phyloP scores from a whole-genome alignment of 768 basidiomycete species.

The Leucocoprinus leucothites region DNA sequence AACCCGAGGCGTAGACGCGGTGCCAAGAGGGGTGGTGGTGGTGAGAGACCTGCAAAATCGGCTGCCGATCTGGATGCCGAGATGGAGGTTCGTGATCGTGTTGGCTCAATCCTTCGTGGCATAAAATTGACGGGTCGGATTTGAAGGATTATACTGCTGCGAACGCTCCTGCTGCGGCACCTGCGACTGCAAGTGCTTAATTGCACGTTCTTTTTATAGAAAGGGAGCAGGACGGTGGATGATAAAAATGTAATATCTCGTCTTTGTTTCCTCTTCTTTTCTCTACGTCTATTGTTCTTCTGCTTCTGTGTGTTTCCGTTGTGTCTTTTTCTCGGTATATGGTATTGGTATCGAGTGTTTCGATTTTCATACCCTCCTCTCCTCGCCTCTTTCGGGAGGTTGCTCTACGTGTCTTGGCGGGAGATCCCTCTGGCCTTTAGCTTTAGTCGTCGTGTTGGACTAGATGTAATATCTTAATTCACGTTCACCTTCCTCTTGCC shows the following conservation, averaged over 20 bases:
- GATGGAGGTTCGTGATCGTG: constrained; percentile 73
- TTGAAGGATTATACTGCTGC: constrained; percentile 7
- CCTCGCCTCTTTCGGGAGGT: not conserved
- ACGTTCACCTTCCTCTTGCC: not conserved
- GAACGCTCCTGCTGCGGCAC: constrained; percentile 7
- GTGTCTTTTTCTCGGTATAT: not conserved
- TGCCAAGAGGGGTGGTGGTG: constrained; percentile 40
- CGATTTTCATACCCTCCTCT: not conserved
- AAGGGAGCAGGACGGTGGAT: not conserved
- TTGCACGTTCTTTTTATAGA: not conserved
- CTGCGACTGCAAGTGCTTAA: constrained; percentile 5
- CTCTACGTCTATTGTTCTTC: not conserved
- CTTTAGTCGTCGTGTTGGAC: constrained; percentile 1
- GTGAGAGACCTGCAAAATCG: constrained; percentile 70
- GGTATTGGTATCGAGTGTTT: not conserved
- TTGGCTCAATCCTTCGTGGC: not conserved
- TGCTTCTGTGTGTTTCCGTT: not conserved
- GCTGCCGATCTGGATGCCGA: constrained; percentile 94
- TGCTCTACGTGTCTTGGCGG: no score
- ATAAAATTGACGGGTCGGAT: not conserved
- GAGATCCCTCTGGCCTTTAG: not conserved
- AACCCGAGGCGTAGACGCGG: constrained; percentile 47
- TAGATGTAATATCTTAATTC: constrained; percentile 13
- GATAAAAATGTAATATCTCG: not conserved
- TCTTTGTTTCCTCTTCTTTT: not conserved